These are phyloP conservation scores for Annulohypoxylon truncatum DNA, from an alignment of 2,329 filamentous ascomycete species.

Conservation along the genomic window DNA sequence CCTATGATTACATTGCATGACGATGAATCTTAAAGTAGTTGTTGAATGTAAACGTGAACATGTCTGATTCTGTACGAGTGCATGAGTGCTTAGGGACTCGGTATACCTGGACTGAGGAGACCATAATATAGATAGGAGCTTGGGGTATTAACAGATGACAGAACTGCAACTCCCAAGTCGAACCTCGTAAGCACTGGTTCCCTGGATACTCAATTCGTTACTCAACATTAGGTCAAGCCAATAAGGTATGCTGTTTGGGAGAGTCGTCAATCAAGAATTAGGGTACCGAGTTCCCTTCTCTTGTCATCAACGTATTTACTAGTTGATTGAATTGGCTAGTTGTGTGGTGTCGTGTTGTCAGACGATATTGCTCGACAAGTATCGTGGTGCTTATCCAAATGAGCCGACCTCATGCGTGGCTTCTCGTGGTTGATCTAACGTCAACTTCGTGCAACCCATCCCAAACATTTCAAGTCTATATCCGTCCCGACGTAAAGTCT, in stretches of 20 bases:
- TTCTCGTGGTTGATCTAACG: conserved; percentile 13
- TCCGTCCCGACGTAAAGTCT: conserved; percentile 10
- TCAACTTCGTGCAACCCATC: conserved; percentile 18
- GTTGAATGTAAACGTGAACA: conserved; percentile 13
- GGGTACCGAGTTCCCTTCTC: conserved; percentile 1
- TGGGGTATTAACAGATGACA: conserved; percentile 11
- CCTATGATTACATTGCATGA: conserved; percentile 20
- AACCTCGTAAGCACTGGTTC: conserved; percentile 8
- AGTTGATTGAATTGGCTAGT: conserved; percentile 19
- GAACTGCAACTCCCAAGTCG: conserved; percentile 8
- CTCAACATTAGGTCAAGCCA: conserved; percentile 17
- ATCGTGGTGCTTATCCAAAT: conserved; percentile 17
- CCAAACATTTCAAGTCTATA: conserved; percentile 11
- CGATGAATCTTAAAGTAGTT: conserved; percentile 14
- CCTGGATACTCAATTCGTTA: conserved; percentile 12
- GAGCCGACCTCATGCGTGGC: conserved; percentile 2
- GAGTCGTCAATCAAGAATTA: conserved; percentile 12
- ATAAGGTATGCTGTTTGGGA: conserved; percentile 10
- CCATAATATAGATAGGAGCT: conserved; percentile 16
- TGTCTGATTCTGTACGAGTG: conserved; percentile 11
- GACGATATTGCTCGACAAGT: conserved; percentile 8
- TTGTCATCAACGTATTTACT: neutral
- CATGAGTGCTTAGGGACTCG: neutral
- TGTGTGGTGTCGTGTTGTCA: conserved; percentile 1
- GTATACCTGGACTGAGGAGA: conserved; percentile 2